Conservation (phyloP, 257 asterid species). For the Solanum gandarillasii region DNA sequence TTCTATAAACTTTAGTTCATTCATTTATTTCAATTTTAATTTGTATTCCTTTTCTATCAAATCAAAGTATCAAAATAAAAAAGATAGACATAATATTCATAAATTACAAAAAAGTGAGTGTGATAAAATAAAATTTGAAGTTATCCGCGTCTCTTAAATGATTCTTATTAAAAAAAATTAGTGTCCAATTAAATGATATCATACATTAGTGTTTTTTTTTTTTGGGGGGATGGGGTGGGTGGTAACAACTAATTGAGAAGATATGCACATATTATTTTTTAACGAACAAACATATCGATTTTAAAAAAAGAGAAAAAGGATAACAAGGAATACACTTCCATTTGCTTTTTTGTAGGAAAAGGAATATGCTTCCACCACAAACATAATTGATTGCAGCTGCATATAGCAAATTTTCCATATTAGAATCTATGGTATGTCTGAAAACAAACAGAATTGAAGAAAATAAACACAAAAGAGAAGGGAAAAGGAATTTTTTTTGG, state of each 20-base stretch:
- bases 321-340: not conserved
- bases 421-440: not conserved
- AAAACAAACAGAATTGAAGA: not conserved
- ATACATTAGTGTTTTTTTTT: not conserved
- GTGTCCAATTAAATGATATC: not conserved
- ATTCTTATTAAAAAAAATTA: not conserved
- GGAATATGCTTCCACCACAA: not conserved
- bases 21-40: not conserved
- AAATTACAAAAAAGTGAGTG: not conserved
- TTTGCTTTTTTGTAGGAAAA: not conserved
- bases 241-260: not conserved
- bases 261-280: not conserved
- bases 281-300: not conserved
- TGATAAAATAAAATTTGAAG: not conserved
- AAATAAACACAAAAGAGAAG: not conserved
- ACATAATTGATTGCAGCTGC: not conserved
- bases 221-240: no score
- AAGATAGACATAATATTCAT: not conserved
- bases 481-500: not conserved
- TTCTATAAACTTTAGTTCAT: not conserved
- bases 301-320: not conserved
- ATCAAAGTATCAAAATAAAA: not conserved
- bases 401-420: not conserved
- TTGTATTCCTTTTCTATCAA: not conserved
- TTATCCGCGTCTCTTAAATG: accelerated